Conservation (phyloP, 208 protist genomes). For the Crithidia sp. region DNA sequence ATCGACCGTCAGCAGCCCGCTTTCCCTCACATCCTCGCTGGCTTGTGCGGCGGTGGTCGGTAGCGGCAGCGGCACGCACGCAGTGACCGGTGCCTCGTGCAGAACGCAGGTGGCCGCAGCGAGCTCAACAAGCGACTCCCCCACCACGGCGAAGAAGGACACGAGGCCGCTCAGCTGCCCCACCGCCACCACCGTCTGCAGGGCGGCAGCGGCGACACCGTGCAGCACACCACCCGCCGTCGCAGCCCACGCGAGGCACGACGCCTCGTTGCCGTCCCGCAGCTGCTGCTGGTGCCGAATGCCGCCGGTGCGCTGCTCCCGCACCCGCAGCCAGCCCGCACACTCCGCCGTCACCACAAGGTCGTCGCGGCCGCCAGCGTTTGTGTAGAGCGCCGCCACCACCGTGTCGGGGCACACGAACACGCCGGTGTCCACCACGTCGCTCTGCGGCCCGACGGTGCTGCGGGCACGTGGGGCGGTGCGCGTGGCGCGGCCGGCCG, state of each 20-base stretch:
- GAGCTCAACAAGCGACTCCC: conserved; percentile 40
- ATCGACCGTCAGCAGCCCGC: conserved; percentile 34
- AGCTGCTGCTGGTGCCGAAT: conserved; percentile 55
- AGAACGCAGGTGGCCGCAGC: conserved; percentile 33
- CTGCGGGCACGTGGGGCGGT: conserved; percentile 25
- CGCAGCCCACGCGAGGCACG: conserved; percentile 25
- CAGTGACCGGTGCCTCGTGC: conserved; percentile 28
- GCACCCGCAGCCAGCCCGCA: conserved; percentile 59
- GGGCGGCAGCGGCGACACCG: conserved; percentile 1
- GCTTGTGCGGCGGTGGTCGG: neutral
- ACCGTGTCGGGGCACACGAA: conserved; percentile 55
- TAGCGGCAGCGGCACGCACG: conserved; percentile 28
- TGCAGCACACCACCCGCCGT: conserved; percentile 16
- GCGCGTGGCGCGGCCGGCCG: conserved; percentile 12
- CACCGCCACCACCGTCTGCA: conserved; percentile 21
- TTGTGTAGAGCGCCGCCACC: conserved; percentile 36
- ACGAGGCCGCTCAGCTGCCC: conserved; percentile 48
- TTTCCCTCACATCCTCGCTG: neutral
- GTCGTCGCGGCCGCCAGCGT: conserved; percentile 4
- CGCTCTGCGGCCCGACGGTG: conserved; percentile 30
- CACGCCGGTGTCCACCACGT: conserved; percentile 40
- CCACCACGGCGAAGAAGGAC: conserved; percentile 23
- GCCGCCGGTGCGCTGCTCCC: conserved; percentile 40
- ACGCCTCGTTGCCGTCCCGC: conserved; percentile 34
- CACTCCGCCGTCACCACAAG: conserved; percentile 45